Percentiles rank a stretch among this genome's conserved stretches.
Conservation (phyloP, 169 alveolate genomes). For the Cryptosporidium parvum region DNA sequence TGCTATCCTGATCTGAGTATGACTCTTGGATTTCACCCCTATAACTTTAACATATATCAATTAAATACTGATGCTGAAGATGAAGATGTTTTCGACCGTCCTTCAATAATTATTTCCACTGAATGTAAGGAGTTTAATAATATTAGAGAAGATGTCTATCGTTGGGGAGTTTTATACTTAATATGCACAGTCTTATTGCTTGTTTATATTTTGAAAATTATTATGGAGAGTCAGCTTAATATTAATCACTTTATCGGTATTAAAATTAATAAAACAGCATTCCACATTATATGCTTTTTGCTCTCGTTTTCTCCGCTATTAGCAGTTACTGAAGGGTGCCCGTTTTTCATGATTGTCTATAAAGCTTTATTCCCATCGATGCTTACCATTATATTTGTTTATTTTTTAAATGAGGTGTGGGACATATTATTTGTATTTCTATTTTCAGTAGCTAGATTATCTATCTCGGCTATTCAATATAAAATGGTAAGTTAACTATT, state of each 20-base stretch:
- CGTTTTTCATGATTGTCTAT: constrained; percentile 53
- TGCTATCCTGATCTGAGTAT: constrained; percentile 27
- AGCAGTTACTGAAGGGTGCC: constrained; percentile 21
- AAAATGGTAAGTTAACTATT: constrained; percentile 56
- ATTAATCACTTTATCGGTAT: not conserved
- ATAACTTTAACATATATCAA: not conserved
- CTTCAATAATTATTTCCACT: constrained; percentile 40
- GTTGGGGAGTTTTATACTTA: constrained; percentile 51
- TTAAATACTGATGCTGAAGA: constrained; percentile 14
- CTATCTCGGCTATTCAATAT: constrained; percentile 38
- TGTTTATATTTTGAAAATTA: not conserved
- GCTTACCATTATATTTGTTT: not conserved
- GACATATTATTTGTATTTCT: constrained; percentile 18
- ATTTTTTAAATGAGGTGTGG: constrained; percentile 16
- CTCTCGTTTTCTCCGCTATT: constrained; percentile 27
- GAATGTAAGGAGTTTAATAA: constrained; percentile 41
- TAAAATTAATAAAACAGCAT: not conserved
- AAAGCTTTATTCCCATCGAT: constrained; percentile 43
- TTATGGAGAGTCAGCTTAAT: not conserved
- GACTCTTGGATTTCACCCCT: constrained; percentile 57
- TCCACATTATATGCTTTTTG: constrained; percentile 9
- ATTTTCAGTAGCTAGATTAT: constrained; percentile 29
- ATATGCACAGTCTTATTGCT: not conserved
- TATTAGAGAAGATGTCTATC: constrained; percentile 15
- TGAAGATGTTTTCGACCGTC: constrained; percentile 21